A percentile compares a stretch with the other conserved stretches of the same genome.
phyloP scores from a whole-genome alignment of 208 protist species.

The Crithidia fasciculata region DNA sequence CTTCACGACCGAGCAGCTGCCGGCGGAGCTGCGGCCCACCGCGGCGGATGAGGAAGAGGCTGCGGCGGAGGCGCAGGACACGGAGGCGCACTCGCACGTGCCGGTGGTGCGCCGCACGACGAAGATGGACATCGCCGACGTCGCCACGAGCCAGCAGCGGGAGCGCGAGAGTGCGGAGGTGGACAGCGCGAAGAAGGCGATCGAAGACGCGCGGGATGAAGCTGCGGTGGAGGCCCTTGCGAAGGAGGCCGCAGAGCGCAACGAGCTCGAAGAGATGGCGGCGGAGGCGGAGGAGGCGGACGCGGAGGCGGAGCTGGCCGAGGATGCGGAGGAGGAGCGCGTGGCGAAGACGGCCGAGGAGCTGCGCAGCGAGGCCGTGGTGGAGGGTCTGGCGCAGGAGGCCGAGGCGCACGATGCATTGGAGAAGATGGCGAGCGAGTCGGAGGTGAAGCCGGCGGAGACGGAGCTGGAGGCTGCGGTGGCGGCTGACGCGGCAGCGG shows the following conservation, averaged over 20 bases:
- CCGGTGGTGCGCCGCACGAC: constrained; percentile 14
- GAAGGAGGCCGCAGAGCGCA: constrained; percentile 4
- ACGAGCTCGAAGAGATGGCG: constrained; percentile 9
- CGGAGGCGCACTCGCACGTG: constrained; percentile 18
- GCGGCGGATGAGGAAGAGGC: constrained; percentile 8
- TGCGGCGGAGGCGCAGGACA: background rate
- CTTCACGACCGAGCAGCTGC: constrained; percentile 31
- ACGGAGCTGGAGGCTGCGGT: background rate
- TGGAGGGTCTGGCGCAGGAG: constrained; percentile 5
- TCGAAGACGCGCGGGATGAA: constrained; percentile 1
- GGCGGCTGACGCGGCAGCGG: background rate
- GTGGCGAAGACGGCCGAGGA: constrained; percentile 2
- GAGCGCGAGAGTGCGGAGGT: constrained; percentile 1
- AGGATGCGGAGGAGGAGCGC: background rate
- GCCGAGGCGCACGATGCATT: constrained; percentile 1
- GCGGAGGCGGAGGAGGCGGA: constrained; percentile 3
- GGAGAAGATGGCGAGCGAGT: constrained; percentile 7
- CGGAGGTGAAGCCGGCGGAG: constrained; percentile 8
- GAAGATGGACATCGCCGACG: constrained; percentile 14
- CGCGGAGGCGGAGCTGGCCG: constrained; percentile 8
- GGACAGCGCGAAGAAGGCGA: constrained; percentile 3
- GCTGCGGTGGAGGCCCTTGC: constrained; percentile 1
- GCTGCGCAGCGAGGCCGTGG: background rate
- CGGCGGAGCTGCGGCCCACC: constrained; percentile 22
- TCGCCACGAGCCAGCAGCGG: constrained; percentile 9